Evolutionary conservation across 495 filamentous ascomycete genomes (phyloP), one percentile per base, ranked within the genome.

Genomic region (Corynascus novoguineensis): DNA sequence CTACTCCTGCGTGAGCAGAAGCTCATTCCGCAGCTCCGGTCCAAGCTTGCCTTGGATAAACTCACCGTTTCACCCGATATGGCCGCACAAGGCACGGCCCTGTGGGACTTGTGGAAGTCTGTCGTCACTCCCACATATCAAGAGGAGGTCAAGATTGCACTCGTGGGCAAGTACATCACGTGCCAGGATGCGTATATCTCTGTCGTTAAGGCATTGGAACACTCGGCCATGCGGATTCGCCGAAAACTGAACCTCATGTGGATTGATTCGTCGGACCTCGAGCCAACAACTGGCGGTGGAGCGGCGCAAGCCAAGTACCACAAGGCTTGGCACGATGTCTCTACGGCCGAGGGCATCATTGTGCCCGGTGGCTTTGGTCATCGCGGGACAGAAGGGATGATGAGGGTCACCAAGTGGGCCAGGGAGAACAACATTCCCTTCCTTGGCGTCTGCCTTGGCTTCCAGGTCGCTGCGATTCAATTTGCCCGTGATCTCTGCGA

Each of bases 401-500:
- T 97, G 59, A 73, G 80, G 51, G 89, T 86, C 2, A 84, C 86
- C 29, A 83, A 83, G 42, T 96, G 87, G 86, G 90, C 92, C 9
- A 86, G 93, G 34, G 84, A 86, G 45, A 85, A 89, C 58, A 85
- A 86, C 38, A 80, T 78, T 4, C 92, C 92, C 22, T 96, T 86
- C 73, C 80, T 97, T 8, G 92, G 93, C 51, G 87, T 98, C 54
- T 98, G 93, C 70, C 82, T 98, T 15, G 93, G 93, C 35, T 88
- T 98, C 84, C 93, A 98, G 69, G 76, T 96, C 35, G 92, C 93
- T 17, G 91, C 96, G 15, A 87, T 96, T 59, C 92, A 97, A 65
- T 89, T 81, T 58, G 89, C 89, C n/a, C 81, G 87, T 34, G 81
- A 90, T 57, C 73, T 89, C 10, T 85, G 79, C 73, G 81, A 76